Percentiles rank a stretch among this genome's conserved stretches.
phyloP scores from a whole-genome alignment of 2,329 filamentous ascomycete species.

The Corynespora cassiicola region DNA sequence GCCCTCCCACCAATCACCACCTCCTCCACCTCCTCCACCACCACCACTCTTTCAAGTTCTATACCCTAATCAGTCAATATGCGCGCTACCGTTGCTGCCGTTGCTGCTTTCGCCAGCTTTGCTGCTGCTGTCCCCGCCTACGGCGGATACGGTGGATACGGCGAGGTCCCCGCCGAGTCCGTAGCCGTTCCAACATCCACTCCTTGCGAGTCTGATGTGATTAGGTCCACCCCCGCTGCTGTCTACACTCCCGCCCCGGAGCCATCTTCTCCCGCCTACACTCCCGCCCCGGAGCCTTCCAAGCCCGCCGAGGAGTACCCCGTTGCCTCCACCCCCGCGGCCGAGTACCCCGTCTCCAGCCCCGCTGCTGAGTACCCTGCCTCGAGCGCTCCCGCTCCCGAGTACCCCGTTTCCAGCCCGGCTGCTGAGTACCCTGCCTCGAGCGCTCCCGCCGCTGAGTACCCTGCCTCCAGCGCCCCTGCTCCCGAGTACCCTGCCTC shows the following conservation, averaged over 20 bases:
- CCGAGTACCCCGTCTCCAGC: conserved; percentile 5
- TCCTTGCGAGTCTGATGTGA: conserved; percentile 1
- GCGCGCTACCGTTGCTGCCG: conserved; percentile 43
- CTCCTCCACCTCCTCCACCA: conserved; percentile 21
- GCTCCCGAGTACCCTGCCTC: conserved; percentile 8
- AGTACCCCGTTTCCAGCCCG: conserved; percentile 9
- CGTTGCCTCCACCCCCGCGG: conserved; percentile 3
- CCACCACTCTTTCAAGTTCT: conserved; percentile 31
- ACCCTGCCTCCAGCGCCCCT: conserved; percentile 3
- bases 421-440: conserved; percentile 15
- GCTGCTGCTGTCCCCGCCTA: conserved; percentile 39
- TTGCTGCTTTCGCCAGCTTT: conserved; percentile 39
- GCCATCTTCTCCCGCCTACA: conserved; percentile 1
- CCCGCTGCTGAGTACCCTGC: background rate
- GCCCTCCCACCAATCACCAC: too few relatives aligned
- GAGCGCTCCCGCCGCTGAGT: conserved; percentile 4
- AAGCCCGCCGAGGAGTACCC: conserved; percentile 9
- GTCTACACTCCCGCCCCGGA: conserved; percentile 5
- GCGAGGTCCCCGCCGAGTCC: conserved; percentile 12
- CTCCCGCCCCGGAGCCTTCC: conserved; percentile 11
- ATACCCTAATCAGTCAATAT: conserved; percentile 46
- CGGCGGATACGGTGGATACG: conserved; percentile 26
- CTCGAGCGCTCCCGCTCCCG: background rate
- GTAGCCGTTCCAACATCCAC: conserved; percentile 2
- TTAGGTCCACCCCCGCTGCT: conserved; percentile 1